phyloP scores from a whole-genome alignment of 441 rosid species.

The Corymbia calophylla region DNA sequence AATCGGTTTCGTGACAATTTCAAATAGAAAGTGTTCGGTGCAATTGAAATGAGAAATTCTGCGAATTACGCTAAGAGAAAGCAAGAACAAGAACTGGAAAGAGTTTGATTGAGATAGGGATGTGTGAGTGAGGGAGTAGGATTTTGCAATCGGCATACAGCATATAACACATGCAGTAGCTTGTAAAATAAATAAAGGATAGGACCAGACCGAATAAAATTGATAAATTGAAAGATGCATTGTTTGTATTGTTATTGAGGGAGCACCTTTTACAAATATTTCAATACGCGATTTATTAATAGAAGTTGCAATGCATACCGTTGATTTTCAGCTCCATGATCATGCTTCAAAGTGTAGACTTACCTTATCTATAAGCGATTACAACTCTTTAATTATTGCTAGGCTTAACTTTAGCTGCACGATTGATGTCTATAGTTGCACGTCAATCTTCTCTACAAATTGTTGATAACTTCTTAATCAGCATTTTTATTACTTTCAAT shows the following conservation, averaged over 20 bases:
- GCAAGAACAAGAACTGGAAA: background rate
- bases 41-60: background rate
- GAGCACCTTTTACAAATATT: background rate
- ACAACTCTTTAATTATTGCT: background rate
- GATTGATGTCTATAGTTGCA: background rate
- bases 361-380: background rate
- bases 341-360: background rate
- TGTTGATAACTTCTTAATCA: background rate
- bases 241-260: background rate
- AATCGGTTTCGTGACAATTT: background rate
- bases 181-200: too few species aligned
- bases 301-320: background rate
- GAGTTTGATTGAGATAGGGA: background rate
- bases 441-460: background rate
- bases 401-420: background rate
- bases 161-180: accelerated
- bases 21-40: background rate
- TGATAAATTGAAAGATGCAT: background rate
- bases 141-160: accelerated
- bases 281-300: accelerated
- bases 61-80: background rate
- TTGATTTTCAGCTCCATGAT: background rate
- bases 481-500: accelerated
- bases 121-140: background rate
- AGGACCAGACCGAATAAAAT: too few species aligned